Base-by-base conservation (phyloP, 2,329 filamentous ascomycete genomes). In the Septoria petroselini region DNA sequence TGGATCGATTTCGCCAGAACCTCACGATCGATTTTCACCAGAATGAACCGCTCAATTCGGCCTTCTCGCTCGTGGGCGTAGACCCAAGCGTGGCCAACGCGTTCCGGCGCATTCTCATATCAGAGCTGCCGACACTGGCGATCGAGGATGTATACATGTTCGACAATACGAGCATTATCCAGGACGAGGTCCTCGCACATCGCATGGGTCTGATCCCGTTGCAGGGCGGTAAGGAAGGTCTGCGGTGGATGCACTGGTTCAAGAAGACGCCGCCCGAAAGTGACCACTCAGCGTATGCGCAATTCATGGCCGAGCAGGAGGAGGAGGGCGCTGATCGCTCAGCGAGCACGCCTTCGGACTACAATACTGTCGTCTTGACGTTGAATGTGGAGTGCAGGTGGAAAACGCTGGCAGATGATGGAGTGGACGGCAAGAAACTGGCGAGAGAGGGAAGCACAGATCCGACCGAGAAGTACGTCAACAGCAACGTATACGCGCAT, bases 151-250 rank as follows among this genome's bases (percentile, higher is more conserved):
- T 95, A 67, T 98, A 86, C 73, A 84, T 97, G 58, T 81, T 88
- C 68, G 94, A 96, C 76, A 98, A 98, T 76, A 97, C 91, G 42
- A 95, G 89, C 4, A 90, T 98, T 29, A 93, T 98, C 64, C 91
- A 97, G 70, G 93, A 98, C 68, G 93, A 98, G 75, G 91, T 98
- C 3, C 83, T 98, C 43, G 85, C 91, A 12, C 88, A 93, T 69
- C 81, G 93, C 37, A 77, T 98, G 25, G 93, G 93, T 52, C 81
- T 98, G 38, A 86, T 98, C 47, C 93, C 94, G 14, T 84, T 98
- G 61, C 86, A 84, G 58, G 93, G 88, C 59, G 81, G 83, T 54
- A 81, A 84, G 58, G 79, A 86, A 48, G 91, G 88, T 43, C 76
- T 98, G 48, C 81, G 85, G 61, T 91, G 84, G 75, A 77, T 97